Base-by-base conservation (phyloP, 176 grass and related monocot species). In the Avena insularis region DNA sequence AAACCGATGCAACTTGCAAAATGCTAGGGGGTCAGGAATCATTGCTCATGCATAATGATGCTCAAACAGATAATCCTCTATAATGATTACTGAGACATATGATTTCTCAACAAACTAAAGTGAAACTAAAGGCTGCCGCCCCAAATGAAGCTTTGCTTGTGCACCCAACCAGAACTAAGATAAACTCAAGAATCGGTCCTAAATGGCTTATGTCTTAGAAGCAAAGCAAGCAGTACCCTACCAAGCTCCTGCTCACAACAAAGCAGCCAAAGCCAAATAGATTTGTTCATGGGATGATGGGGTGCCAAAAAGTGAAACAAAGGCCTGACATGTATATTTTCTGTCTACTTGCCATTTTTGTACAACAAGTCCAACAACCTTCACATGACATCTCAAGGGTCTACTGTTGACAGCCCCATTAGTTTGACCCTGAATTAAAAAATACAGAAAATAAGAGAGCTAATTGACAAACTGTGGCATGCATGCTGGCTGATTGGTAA, bases 191-290 rank as follows among this genome's bases (percentile, higher is more conserved):
- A 6, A 43, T 43, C 40, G 40, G 40, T 43, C 40, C 40, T 43
- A 43, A 43, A 43, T 43, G 40, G 40, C 40, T 43, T 43, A 43
- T 43, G 40, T 6, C 40, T 43, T 43, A 43, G 6, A 63, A 68
- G 85, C 85, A 79, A 91, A 90, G 56, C 75, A 87, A 87, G 29
- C 5, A 79, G 17, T 61, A 15, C 11, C 70, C 49, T 76, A 86
- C 21, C 50, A 86, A 77, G 70, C 75, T 79, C 81, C 45, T 85
- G 12, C 40, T 78, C 71, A 78, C 29, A 12, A 40, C 14, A 82
- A 82, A 86, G 62, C 60, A 20, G 49, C 70, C 33, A 68, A 68
- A 33, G 29, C 6, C 16, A 83, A 9, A 71, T 19, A 74, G 9
- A 66, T 74, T 66, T 83, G 33, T 79, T 83, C 55, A 78, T 65